Evolutionary conservation across 2,329 filamentous ascomycete species (phyloP), one percentile per base, ranked within the genome.

Genomic region (Didymella sp.): DNA sequence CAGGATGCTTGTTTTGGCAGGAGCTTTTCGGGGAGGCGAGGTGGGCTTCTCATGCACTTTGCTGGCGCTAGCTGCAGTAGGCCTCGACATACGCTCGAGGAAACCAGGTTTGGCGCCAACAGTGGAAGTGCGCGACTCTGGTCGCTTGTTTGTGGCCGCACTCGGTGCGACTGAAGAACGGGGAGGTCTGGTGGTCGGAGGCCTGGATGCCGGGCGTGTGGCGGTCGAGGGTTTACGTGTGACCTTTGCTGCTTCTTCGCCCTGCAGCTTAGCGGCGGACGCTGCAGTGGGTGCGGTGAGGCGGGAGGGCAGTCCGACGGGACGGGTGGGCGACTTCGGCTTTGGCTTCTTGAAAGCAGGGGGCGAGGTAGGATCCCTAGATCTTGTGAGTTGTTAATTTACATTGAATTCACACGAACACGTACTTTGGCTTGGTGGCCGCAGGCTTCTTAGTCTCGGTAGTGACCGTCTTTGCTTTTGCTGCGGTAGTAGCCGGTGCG

Each of bases 71-170:
- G 85, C 81, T 41, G 88, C 84, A 0, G 90, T 93, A 2, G 90
- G 90, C 37, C 89, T 82, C 86, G 89, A 92, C 89, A 93, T 92
- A 49, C 90, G 85, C n/a, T 89, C 89, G 24, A 93, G 78, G 76
- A 93, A 93, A 13, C 86, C 77, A 62, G 90, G 87, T 1, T 89
- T 80, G 17, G 84, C 83, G 43, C 80, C 81, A 24, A 83, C 79
- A 58, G 81, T 81, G 60, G 47, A 83, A 67, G 65, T 80, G 70
- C 73, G 80, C 72, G 58, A 83, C 30, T 77, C 77, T 9, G 80
- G 71, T 62, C 84, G 87, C 74, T 85, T 88, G 40, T 60, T 54
- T 31, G 68, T 63, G 27, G 64, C 60, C 44, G 60, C 60, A 51
- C 48, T 64, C 11, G 74, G 71, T 19, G 67, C 71, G 22, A 79